phyloP scores from a whole-genome alignment of 257 asterid genomes.

The Ligustrum vulgare region DNA sequence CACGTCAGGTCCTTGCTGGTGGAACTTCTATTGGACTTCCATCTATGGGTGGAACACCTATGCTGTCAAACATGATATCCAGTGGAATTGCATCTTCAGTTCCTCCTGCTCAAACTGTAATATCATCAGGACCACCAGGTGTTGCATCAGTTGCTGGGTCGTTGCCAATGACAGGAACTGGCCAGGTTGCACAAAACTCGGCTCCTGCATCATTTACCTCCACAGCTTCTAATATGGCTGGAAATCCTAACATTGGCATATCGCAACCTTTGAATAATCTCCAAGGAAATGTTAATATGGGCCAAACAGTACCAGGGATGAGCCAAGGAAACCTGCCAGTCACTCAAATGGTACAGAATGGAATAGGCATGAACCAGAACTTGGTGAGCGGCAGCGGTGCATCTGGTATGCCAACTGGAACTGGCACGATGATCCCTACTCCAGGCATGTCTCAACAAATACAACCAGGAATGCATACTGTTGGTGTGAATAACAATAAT shows the following conservation, averaged over 20 bases:
- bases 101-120: constrained; percentile 67
- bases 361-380: constrained; percentile 65
- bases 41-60: constrained; percentile 76
- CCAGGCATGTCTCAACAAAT: constrained; percentile 58
- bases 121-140: constrained; percentile 66
- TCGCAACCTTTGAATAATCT: constrained; percentile 63
- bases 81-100: constrained; percentile 77
- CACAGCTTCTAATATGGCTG: constrained; percentile 48
- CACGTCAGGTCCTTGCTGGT: constrained; percentile 76
- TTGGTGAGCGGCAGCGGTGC: constrained; percentile 49
- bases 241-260: constrained; percentile 53
- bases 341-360: constrained; percentile 72
- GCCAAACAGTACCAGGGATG: constrained; percentile 66
- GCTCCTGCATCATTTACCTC: constrained; percentile 64
- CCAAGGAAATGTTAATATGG: constrained; percentile 63
- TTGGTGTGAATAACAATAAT: constrained; percentile 44
- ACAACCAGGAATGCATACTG: constrained; percentile 47
- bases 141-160: constrained; percentile 59
- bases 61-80: constrained; percentile 85
- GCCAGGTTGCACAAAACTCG: constrained; percentile 53
- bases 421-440: constrained; percentile 73
- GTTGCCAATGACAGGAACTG: constrained; percentile 53
- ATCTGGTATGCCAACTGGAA: constrained; percentile 46
- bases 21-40: constrained; percentile 72
- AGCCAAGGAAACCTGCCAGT: constrained; percentile 67